Evolutionary conservation across 176 grass and related monocot species (phyloP).

Genomic region (Juncus effusus): DNA sequence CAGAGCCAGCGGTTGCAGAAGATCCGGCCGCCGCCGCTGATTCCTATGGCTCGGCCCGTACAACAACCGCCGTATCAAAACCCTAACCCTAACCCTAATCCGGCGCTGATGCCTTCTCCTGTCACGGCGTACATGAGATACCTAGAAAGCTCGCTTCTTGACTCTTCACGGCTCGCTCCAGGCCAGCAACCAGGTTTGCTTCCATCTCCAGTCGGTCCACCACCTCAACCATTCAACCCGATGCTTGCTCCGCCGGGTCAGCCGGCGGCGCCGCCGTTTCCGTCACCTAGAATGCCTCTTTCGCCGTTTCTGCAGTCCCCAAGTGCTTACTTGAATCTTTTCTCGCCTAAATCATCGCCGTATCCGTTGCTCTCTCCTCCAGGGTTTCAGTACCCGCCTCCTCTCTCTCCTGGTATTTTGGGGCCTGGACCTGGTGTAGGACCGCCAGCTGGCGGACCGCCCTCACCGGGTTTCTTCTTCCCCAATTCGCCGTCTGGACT

Average conservation of each 20-base stretch:
- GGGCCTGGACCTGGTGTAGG: constrained; percentile 8
- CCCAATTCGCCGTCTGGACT: constrained; percentile 25
- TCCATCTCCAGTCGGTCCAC: constrained; percentile 18
- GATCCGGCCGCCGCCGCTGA: constrained; percentile 22
- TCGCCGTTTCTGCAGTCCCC: constrained; percentile 20
- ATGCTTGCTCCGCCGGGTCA: background rate
- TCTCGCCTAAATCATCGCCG: constrained; percentile 25
- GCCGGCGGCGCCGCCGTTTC: constrained; percentile 1
- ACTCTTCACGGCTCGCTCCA: constrained; percentile 12
- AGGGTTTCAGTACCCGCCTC: constrained; percentile 13
- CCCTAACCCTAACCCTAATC: constrained; percentile 19
- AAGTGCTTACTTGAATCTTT: constrained; percentile 29
- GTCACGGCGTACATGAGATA: constrained; percentile 26
- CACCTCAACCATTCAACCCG: background rate
- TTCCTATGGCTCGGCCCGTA: constrained; percentile 18
- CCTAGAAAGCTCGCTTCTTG: constrained; percentile 25
- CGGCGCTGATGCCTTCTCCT: constrained; percentile 14
- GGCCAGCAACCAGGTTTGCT: constrained; percentile 13
- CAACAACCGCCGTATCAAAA: constrained; percentile 15
- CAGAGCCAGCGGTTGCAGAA: constrained; percentile 26
- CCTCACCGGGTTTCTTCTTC: constrained; percentile 25
- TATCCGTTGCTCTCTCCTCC: constrained; percentile 27
- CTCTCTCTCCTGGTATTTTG: constrained; percentile 28
- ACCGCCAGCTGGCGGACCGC: constrained; percentile 10
- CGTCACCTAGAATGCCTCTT: constrained; percentile 17